Base-by-base conservation (phyloP, 1,139 yeast species). In the Kazachstania sp. region DNA sequence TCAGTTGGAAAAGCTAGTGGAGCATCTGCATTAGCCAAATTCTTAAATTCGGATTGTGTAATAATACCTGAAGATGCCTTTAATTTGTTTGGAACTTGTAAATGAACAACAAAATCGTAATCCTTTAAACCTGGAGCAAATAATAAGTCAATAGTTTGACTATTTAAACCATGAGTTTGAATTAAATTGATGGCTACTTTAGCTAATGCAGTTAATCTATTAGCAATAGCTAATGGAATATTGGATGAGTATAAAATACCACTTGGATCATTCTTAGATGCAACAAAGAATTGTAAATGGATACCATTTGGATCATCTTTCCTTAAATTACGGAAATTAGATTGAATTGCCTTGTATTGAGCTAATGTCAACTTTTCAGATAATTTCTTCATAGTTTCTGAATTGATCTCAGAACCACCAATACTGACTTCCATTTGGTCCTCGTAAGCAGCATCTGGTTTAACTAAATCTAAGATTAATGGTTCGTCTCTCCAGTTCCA, bases 401-500 rank as follows among this genome's bases (percentile, higher is more conserved):
- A 50, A 44, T 58, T 61, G 3, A 62, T 44, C 20, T 56, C 65
- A n/a, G 56, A 36, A 11, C 53, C 66, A 45, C 68, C 71, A 29
- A 70, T 61, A 45, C 72, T 67, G 31, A 66, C 68, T 32, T 65
- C 70, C 8, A 55, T 45, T 2, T 48, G 29, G 13, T 49, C 49
- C 23, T 67, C 70, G 0, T 65, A 65, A 39, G 67, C 69, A 34
- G 73, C 73, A 26, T 61, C 65, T 28, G 74, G 73, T 47, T 73
- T 72, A 49, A 79, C 81, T 55, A 86, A 70, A 60, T 90, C 96
- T 54, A 92, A 69, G 48, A 90, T 76, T 53, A 92, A 68, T 1
- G 95, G 84, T 43, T 83, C 88, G 54, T 85, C 95, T 58, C 79
- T 82, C 98, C 98, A 92, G 64, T 92, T 90, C 98, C 98, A 94